phyloP scores from a whole-genome alignment of 768 basidiomycete species.

The Rhizopogon roseolus region DNA sequence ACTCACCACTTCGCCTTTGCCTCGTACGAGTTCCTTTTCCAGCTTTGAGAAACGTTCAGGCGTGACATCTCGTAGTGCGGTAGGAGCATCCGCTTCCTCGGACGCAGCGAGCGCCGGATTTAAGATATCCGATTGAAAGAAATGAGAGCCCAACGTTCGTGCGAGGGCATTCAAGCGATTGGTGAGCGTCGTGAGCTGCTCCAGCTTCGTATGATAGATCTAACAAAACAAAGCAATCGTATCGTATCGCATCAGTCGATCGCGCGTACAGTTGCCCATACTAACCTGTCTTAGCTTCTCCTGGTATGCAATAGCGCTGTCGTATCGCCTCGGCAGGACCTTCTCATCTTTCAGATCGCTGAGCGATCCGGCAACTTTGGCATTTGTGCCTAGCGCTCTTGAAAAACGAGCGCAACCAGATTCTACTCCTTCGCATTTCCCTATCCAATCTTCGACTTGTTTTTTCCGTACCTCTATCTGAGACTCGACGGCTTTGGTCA shows the following conservation, averaged over 20 bases:
- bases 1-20: slow-evolving; percentile 83
- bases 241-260: not conserved
- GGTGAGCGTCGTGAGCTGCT: slow-evolving; percentile 66
- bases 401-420: slow-evolving; percentile 61
- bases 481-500: slow-evolving; percentile 70
- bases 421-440: slow-evolving; percentile 58
- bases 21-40: slow-evolving; percentile 80
- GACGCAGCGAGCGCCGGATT: slow-evolving; percentile 40
- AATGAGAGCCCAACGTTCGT: slow-evolving; percentile 56
- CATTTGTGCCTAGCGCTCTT: slow-evolving; percentile 65
- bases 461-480: slow-evolving; percentile 65
- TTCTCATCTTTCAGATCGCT: slow-evolving; percentile 69
- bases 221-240: slow-evolving; percentile 26
- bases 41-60: slow-evolving; percentile 76
- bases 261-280: slow-evolving; percentile 3
- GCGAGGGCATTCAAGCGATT: slow-evolving; percentile 58
- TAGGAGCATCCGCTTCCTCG: slow-evolving; percentile 32
- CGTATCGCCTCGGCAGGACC: slow-evolving; percentile 67
- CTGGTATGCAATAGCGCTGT: slow-evolving; percentile 63
- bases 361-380: slow-evolving; percentile 59
- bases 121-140: slow-evolving; percentile 52
- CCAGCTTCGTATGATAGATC: slow-evolving; percentile 74
- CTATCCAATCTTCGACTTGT: slow-evolving; percentile 75
- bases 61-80: slow-evolving; percentile 62
- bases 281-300: slow-evolving; percentile 77